phyloP scores from a whole-genome alignment of 345 rosid genomes.

The Euphorbia tirucalli region DNA sequence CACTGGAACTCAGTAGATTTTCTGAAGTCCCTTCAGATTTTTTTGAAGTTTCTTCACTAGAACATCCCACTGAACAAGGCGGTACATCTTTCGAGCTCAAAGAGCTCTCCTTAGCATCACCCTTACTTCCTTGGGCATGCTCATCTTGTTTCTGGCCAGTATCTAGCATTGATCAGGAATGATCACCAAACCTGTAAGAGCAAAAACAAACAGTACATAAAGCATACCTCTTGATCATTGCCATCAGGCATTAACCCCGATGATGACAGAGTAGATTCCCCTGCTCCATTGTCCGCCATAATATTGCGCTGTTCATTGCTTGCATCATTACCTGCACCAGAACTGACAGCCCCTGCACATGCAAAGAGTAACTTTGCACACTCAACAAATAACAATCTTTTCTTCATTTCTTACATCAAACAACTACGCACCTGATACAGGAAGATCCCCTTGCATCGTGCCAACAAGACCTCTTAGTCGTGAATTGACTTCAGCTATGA shows the following conservation, averaged over 20 bases:
- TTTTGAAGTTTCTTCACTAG: conserved; percentile 28
- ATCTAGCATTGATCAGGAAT: conserved; percentile 15
- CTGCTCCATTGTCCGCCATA: conserved; percentile 28
- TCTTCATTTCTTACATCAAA: background rate
- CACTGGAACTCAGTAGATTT: conserved; percentile 37
- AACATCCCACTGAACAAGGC: conserved; percentile 27
- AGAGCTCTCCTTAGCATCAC: conserved; percentile 22
- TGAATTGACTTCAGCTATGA: conserved; percentile 45
- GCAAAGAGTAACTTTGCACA: background rate
- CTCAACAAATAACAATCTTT: background rate
- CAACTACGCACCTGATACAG: conserved; percentile 45
- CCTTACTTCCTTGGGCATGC: conserved; percentile 10
- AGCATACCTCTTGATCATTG: conserved; percentile 45
- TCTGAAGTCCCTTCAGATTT: conserved; percentile 39
- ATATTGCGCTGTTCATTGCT: conserved; percentile 25
- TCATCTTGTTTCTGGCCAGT: conserved; percentile 34
- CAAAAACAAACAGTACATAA: conserved; percentile 9
- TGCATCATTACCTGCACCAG: conserved; percentile 23
- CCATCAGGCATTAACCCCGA: conserved; percentile 27
- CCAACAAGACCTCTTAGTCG: conserved; percentile 42
- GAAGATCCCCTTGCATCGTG: conserved; percentile 49
- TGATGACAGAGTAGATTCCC: conserved; percentile 29
- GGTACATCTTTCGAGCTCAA: conserved; percentile 37
- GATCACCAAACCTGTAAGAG: conserved; percentile 1
- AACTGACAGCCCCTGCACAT: conserved; percentile 32